phyloP scores from a whole-genome alignment of 805 yeast species.

The Yarrowia bubula region DNA sequence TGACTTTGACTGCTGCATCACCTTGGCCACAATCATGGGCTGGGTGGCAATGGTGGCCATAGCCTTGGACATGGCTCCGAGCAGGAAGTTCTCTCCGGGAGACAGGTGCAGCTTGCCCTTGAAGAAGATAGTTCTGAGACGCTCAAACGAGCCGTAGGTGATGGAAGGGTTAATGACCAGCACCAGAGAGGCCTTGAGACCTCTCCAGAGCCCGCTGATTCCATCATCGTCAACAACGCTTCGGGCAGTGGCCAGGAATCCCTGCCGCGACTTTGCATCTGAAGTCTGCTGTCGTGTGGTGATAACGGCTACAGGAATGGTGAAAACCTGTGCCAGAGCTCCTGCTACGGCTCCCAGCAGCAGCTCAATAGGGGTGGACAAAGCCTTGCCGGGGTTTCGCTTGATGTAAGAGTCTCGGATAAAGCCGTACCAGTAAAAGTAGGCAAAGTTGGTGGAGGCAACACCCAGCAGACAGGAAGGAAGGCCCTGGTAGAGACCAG shows the following conservation, averaged over 20 bases:
- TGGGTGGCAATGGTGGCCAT: slow-evolving; percentile 78
- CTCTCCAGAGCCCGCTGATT: slow-evolving; percentile 73
- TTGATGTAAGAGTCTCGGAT: slow-evolving; percentile 57
- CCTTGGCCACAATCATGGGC: slow-evolving; percentile 82
- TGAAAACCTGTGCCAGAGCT: slow-evolving; percentile 73
- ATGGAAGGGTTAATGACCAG: slow-evolving; percentile 81
- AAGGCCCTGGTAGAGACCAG: slow-evolving; percentile 73
- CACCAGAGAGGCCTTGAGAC: slow-evolving; percentile 74
- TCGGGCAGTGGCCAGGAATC: slow-evolving; percentile 46
- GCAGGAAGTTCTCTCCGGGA: slow-evolving; percentile 62
- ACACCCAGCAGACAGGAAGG: slow-evolving; percentile 64
- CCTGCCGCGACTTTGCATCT: slow-evolving; percentile 30
- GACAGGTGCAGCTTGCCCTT: slow-evolving; percentile 45
- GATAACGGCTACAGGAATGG: slow-evolving; percentile 76
- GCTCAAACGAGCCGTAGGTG: slow-evolving; percentile 77
- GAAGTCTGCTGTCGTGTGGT: slow-evolving; percentile 54
- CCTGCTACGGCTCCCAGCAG: slow-evolving; percentile 78
- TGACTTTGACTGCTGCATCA: slow-evolving; percentile 60
- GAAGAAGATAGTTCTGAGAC: slow-evolving; percentile 55
- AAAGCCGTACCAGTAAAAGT: slow-evolving; percentile 83
- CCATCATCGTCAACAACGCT: slow-evolving; percentile 65
- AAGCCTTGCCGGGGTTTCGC: slow-evolving; percentile 38
- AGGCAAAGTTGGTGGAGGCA: slow-evolving; percentile 76
- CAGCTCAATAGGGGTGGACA: slow-evolving; percentile 65
- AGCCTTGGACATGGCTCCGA: slow-evolving; percentile 79